Percentiles rank a stretch among this genome's conserved stretches.
phyloP scores from a whole-genome alignment of 2,329 filamentous ascomycete genomes.

The Apiospora pterosperma region DNA sequence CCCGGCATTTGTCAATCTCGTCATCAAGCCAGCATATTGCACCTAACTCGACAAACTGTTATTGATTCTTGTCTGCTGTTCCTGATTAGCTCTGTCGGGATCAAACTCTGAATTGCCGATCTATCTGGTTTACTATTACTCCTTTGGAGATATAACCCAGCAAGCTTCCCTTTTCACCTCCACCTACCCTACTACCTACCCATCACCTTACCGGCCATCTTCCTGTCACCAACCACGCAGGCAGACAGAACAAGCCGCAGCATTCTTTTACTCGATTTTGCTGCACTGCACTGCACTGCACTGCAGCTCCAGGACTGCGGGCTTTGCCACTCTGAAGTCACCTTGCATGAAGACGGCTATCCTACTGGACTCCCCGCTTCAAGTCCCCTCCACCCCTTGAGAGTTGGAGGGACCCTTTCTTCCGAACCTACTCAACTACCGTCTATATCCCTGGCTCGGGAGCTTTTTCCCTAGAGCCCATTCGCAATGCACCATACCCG shows the following conservation, averaged over 20 bases:
- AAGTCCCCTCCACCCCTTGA: slow-evolving; percentile 1
- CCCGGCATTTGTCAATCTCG: background rate
- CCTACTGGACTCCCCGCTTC: background rate
- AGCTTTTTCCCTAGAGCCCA: background rate
- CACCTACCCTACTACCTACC: background rate
- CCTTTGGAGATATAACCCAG: background rate
- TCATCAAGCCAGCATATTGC: background rate
- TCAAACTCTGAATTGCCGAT: background rate
- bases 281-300: background rate
- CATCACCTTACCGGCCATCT: background rate
- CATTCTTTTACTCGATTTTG: background rate
- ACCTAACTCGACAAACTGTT: background rate
- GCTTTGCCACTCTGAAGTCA: background rate
- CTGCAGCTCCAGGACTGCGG: background rate
- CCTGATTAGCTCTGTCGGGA: background rate
- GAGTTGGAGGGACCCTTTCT: background rate
- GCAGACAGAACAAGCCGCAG: background rate
- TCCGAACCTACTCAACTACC: background rate
- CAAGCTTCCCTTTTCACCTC: background rate
- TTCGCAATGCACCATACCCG: slow-evolving; percentile 53
- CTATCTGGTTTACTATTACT: background rate
- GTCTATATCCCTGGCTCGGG: too few species aligned
- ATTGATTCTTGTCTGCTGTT: background rate
- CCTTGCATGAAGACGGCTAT: background rate
- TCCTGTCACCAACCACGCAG: background rate